A percentile compares a stretch with the other conserved stretches of the same genome.
Conservation (phyloP, 2,329 filamentous ascomycete genomes). For the Xylariaceae sp. region DNA sequence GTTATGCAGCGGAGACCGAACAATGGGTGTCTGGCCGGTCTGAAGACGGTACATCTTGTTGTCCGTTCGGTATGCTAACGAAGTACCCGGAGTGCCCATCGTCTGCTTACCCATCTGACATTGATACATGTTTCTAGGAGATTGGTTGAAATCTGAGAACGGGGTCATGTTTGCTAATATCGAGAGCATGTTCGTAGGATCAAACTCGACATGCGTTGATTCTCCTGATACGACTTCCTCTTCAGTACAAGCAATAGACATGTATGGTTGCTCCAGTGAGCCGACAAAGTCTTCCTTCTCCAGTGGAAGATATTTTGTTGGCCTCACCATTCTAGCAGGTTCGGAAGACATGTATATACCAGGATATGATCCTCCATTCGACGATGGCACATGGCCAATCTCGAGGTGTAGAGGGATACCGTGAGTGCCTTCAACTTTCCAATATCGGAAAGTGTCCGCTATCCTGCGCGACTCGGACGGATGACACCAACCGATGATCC, state of each 20-base stretch:
- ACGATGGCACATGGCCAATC: slow-evolving; percentile 87
- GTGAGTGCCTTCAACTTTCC: slow-evolving; percentile 90
- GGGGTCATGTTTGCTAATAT: slow-evolving; percentile 99
- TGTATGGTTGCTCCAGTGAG: slow-evolving; percentile 94
- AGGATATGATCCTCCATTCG: slow-evolving; percentile 90
- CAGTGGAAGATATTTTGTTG: slow-evolving; percentile 88
- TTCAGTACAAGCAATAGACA: slow-evolving; percentile 94
- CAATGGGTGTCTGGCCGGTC: slow-evolving; percentile 93
- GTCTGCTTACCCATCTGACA: slow-evolving; percentile 99
- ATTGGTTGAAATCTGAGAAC: slow-evolving; percentile 98
- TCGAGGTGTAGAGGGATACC: slow-evolving; percentile 82
- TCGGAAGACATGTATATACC: slow-evolving; percentile 93
- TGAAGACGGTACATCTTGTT: slow-evolving; percentile 96
- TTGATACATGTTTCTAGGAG: slow-evolving; percentile 98
- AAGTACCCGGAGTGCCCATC: slow-evolving; percentile 93
- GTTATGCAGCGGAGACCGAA: slow-evolving; percentile 90
- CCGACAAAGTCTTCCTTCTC: slow-evolving; percentile 87
- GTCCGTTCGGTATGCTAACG: slow-evolving; percentile 84
- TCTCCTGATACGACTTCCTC: slow-evolving; percentile 84
- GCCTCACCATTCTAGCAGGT: slow-evolving; percentile 83
- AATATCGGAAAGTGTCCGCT: slow-evolving; percentile 84
- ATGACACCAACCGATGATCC: slow-evolving; percentile 86
- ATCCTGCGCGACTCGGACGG: slow-evolving; percentile 81
- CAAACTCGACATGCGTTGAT: slow-evolving; percentile 90
- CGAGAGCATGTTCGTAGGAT: slow-evolving; percentile 94